Evolutionary conservation across 306 rosid species (phyloP), one percentile per base, ranked within the genome.

Genomic region (Geum urbanum): DNA sequence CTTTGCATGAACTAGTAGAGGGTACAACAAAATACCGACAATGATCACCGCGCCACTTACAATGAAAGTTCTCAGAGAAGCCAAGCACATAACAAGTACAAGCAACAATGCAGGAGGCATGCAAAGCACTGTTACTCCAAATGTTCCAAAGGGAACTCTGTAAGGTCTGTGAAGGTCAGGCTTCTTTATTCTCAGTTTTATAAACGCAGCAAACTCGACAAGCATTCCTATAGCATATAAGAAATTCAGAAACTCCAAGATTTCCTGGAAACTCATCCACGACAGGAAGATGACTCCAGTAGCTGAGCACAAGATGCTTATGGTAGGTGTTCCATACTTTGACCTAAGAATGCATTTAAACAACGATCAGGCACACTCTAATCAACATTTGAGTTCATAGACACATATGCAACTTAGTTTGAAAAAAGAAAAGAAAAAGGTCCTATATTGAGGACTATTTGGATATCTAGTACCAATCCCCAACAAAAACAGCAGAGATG

Each of bases 251-350:
- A 90, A 91, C 74, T 92, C 97, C 63, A 92, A 54, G 63, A 92
- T 92, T 81, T 92, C 86, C 74, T 86, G 94, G 71, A 92, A 92
- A 77, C 90, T 92, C 97, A 92, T 84, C 98, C 96, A 92, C 7
- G 98, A 90, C 79, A 92, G 72, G 83, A 92, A 84, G 83, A 92
- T 74, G 50, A 90, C 97, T 63, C 97, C 98, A 19, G 84, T 59
- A 35, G 97, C 98, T 19, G 97, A 92, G 73, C 85, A 75, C 82
- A 92, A 43, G 75, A 90, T 88, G 85, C 97, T 90, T 41, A 86
- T 27, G 3, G 98, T 90, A 8, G 97, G 97, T 0, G 98, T 92
- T 66, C 97, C 97, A 64, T 87, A 78, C 81, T 75, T 89, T 8
- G 95, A 89, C 82, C 97, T 91, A 49, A 72, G 59, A 64, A 56